Evolutionary conservation across 129 eudicot genomes (phyloP).

Genomic region (Tanacetum coccineum): DNA sequence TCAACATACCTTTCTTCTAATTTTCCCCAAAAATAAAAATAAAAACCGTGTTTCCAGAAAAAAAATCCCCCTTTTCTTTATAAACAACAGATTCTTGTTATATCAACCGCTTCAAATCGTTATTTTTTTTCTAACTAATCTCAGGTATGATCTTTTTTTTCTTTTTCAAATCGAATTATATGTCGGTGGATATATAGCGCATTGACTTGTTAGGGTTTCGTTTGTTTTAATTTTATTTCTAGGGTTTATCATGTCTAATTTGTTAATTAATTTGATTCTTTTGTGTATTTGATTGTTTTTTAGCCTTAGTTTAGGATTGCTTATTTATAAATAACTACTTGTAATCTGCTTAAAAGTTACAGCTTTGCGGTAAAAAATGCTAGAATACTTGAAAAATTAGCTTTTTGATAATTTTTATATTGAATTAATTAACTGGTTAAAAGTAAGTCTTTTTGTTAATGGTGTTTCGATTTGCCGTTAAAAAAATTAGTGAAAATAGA

Average conservation of each 20-base stretch:
- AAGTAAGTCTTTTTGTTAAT: no score
- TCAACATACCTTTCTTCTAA: neutral
- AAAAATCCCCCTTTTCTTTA: neutral
- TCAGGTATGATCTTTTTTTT: constrained; percentile 27
- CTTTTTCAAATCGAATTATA: neutral
- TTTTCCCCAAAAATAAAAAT: neutral
- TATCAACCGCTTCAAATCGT: neutral
- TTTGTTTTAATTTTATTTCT: constrained; percentile 23
- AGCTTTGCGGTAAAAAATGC: no score
- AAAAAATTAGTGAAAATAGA: no score
- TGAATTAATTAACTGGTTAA: no score
- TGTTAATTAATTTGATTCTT: neutral
- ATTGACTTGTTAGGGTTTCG: constrained; percentile 25
- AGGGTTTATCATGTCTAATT: constrained; percentile 24
- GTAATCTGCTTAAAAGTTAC: no score
- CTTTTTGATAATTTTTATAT: no score
- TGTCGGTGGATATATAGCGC: constrained; percentile 31
- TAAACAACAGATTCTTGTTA: neutral
- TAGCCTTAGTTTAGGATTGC: neutral
- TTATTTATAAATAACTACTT: no score
- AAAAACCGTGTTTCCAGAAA: neutral
- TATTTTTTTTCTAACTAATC: neutral
- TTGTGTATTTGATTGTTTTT: neutral
- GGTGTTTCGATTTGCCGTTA: no score
- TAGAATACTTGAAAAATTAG: no score